Evolutionary conservation across 805 yeast genomes (phyloP).

Genomic region (Starmerella asiatica): DNA sequence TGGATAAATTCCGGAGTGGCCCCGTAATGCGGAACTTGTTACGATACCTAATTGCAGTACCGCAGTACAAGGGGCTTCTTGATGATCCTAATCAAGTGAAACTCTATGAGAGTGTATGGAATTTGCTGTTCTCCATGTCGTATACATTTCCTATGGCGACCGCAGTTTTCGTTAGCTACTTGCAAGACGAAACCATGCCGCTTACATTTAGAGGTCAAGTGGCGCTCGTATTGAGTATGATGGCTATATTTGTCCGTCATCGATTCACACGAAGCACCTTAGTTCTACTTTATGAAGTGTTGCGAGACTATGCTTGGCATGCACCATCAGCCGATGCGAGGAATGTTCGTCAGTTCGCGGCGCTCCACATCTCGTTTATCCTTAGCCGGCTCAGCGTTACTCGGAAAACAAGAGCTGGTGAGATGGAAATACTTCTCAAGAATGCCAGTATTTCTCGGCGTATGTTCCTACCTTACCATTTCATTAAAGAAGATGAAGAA

Average conservation of each 20-base stretch:
- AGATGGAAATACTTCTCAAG: too few species aligned
- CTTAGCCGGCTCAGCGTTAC: too few species aligned
- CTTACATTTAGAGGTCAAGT: constrained; percentile 3
- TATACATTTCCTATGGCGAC: constrained; percentile 10
- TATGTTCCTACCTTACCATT: too few species aligned
- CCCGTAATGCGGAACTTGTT: not conserved
- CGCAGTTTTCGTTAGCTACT: not conserved
- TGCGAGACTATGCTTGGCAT: not conserved
- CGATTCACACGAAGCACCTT: not conserved
- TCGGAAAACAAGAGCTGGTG: too few species aligned
- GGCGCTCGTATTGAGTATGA: constrained; percentile 2
- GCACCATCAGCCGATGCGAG: too few species aligned
- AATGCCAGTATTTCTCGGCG: too few species aligned
- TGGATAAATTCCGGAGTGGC: not conserved
- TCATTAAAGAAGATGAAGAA: too few species aligned
- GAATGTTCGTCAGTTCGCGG: too few species aligned
- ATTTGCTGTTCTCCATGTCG: not conserved
- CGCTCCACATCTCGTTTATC: too few species aligned
- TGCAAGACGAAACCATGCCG: constrained; percentile 1
- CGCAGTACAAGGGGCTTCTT: not conserved
- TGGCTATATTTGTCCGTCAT: not conserved
- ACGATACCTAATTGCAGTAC: not conserved
- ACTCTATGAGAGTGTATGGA: constrained; percentile 9
- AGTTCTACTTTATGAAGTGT: not conserved
- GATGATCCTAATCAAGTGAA: not conserved